phyloP scores from a whole-genome alignment of 1,284 basidiomycete genomes.

The Bondarzewia mesenterica region DNA sequence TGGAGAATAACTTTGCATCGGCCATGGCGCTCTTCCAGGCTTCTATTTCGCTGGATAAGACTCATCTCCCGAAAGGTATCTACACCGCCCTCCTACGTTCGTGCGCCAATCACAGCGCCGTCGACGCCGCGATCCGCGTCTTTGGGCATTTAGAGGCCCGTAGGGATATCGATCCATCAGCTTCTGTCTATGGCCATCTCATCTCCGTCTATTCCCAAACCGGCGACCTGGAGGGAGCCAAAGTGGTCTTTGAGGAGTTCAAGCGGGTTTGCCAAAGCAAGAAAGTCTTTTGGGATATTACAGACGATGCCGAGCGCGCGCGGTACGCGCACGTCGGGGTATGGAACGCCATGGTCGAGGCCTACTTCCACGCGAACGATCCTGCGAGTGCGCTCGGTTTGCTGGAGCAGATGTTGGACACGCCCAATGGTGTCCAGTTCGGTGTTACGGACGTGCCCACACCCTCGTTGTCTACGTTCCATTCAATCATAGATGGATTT shows the following conservation, averaged over 20 bases:
- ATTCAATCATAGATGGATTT: constrained; percentile 63
- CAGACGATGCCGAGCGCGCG: background rate
- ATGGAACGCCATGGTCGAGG: constrained; percentile 72
- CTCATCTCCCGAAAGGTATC: constrained; percentile 29
- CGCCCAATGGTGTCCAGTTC: constrained; percentile 30
- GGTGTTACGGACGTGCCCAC: constrained; percentile 38
- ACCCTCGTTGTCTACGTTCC: constrained; percentile 57
- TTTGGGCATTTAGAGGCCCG: constrained; percentile 60
- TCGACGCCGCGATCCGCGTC: constrained; percentile 60
- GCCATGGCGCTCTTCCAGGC: constrained; percentile 72
- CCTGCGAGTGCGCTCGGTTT: constrained; percentile 60
- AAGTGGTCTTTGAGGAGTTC: constrained; percentile 65
- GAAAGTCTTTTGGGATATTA: constrained; percentile 22
- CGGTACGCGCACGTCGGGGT: constrained; percentile 26
- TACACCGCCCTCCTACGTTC: constrained; percentile 60
- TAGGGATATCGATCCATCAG: constrained; percentile 28
- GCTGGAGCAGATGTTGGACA: constrained; percentile 68
- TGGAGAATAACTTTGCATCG: constrained; percentile 65
- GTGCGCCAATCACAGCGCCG: constrained; percentile 50
- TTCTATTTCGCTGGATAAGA: constrained; percentile 30
- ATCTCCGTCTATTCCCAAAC: constrained; percentile 52
- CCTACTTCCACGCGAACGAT: constrained; percentile 63
- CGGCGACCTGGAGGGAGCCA: constrained; percentile 50
- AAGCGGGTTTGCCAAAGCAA: constrained; percentile 30
- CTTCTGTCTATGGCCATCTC: constrained; percentile 48